These are phyloP conservation scores for Sistotremastrum niveocremeum DNA, from an alignment of 768 basidiomycete genomes.

Conservation along the genomic window DNA sequence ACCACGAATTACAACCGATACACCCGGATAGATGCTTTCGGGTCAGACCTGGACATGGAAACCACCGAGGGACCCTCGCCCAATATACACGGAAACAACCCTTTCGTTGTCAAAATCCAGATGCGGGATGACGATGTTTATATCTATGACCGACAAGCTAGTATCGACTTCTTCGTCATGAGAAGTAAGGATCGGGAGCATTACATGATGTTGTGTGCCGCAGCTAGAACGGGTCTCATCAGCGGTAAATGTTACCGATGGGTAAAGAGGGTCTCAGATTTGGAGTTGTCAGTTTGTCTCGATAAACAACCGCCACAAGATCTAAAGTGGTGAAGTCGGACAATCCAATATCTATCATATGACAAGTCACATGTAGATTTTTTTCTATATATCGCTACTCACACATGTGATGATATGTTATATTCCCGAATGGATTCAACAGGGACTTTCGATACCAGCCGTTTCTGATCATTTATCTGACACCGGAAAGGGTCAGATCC, in stretches of 20 bases:
- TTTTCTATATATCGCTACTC: too few species aligned
- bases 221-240: background rate
- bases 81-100: conserved; percentile 22
- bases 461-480: too few species aligned
- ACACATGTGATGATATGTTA: too few species aligned
- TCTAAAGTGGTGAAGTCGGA: too few species aligned
- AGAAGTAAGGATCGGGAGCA: conserved; percentile 10
- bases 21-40: too few species aligned
- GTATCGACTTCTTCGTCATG: conserved; percentile 21
- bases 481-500: too few species aligned
- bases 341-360: too few species aligned
- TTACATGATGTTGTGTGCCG: conserved; percentile 1
- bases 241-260: background rate
- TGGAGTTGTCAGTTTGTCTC: background rate
- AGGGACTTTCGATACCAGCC: too few species aligned
- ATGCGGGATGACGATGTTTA: conserved; percentile 9
- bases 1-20: too few species aligned
- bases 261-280: background rate
- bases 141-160: conserved; percentile 28
- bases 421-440: too few species aligned
- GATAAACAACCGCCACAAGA: too few species aligned
- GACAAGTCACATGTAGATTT: too few species aligned
- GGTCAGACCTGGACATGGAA: background rate
- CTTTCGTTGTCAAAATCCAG: conserved; percentile 29
- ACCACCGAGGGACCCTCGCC: conserved; percentile 9